These are phyloP conservation scores for Saprolegnia parasitica DNA, from an alignment of 352 stramenopile genomes.

Conservation along the genomic window DNA sequence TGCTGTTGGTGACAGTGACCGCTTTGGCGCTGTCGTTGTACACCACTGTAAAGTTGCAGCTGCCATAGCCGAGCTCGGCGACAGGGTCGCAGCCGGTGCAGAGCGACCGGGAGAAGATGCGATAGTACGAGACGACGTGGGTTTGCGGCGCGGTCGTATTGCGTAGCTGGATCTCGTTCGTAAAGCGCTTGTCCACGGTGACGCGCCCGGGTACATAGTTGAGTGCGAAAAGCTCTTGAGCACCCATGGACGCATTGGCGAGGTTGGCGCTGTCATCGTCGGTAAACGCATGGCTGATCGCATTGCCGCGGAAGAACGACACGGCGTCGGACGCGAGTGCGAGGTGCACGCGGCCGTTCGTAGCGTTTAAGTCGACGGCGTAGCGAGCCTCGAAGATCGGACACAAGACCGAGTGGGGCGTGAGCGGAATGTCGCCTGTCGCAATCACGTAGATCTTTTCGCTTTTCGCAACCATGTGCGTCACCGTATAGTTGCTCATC, in stretches of 20 bases:
- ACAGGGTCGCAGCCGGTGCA: slow-evolving; percentile 22
- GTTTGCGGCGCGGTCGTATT: neutral
- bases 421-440: neutral
- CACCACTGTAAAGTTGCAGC: neutral
- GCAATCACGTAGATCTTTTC: slow-evolving; percentile 2
- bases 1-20: slow-evolving; percentile 12
- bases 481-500: slow-evolving; percentile 20
- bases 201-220: slow-evolving; percentile 6
- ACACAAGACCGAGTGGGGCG: neutral
- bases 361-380: neutral
- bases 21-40: slow-evolving; percentile 2
- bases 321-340: slow-evolving; percentile 6
- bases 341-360: neutral
- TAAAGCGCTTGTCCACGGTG: slow-evolving; percentile 19
- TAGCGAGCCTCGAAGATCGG: neutral
- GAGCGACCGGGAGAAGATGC: slow-evolving; percentile 3
- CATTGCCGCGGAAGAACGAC: slow-evolving; percentile 20
- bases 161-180: neutral
- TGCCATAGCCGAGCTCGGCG: slow-evolving; percentile 6
- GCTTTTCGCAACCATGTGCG: neutral
- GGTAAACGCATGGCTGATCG: slow-evolving; percentile 10
- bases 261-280: slow-evolving; percentile 1
- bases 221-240: neutral
- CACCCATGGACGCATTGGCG: neutral
- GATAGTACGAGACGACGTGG: slow-evolving; percentile 6